phyloP scores from a whole-genome alignment of 2,329 filamentous ascomycete species.

The Colletotrichum cordylinicola region DNA sequence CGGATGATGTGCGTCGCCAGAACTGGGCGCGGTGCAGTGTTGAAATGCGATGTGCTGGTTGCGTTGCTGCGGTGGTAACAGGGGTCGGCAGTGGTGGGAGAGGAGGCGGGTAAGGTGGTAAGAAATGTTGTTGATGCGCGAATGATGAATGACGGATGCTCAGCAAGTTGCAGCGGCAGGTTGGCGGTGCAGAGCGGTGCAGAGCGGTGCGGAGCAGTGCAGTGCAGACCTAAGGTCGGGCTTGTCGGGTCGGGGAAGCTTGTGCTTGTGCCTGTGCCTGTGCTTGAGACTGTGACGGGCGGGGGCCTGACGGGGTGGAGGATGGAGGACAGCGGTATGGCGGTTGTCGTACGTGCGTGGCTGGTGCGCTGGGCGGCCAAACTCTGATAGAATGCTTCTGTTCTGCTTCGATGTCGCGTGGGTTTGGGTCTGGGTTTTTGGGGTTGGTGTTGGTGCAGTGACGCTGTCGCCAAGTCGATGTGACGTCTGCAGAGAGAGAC shows the following conservation, averaged over 20 bases:
- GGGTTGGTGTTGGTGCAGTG: background rate
- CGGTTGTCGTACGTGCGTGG: background rate
- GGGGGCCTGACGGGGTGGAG: background rate
- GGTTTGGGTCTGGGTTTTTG: background rate
- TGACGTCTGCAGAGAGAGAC: conserved; percentile 5
- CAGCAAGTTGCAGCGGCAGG: background rate
- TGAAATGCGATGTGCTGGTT: background rate
- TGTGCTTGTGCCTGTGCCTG: background rate
- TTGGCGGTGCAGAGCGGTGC: background rate
- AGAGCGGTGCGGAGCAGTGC: background rate
- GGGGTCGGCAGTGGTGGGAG: background rate
- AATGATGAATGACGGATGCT: background rate
- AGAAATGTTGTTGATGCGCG: background rate
- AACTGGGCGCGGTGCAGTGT: background rate
- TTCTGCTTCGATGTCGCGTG: background rate
- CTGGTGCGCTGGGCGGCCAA: background rate
- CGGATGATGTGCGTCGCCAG: background rate
- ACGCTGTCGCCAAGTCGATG: conserved; percentile 8
- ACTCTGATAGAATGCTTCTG: background rate
- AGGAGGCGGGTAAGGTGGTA: background rate
- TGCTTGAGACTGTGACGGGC: background rate
- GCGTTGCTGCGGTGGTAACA: background rate
- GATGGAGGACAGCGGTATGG: background rate
- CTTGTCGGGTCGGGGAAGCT: conserved; percentile 15
- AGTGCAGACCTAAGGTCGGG: background rate